These are phyloP conservation scores for Albizia julibrissin DNA, from an alignment of 306 rosid species.

Conservation along the genomic window DNA sequence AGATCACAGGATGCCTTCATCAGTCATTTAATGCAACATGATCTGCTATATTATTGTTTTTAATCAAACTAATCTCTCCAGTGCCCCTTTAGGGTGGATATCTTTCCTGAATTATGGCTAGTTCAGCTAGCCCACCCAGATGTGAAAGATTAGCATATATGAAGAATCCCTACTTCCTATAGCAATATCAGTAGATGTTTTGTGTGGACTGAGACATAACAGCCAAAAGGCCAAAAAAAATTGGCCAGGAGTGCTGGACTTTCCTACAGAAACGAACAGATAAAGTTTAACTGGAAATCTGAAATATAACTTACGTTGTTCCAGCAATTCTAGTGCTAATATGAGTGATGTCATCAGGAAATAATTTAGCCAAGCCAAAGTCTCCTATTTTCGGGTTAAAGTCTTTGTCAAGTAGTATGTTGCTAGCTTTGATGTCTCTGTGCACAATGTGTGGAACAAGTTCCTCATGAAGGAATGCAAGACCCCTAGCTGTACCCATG, in stretches of 20 bases:
- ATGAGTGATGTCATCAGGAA: slow-evolving; percentile 92
- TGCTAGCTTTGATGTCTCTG: slow-evolving; percentile 96
- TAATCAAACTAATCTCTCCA: not conserved
- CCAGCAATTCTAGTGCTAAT: slow-evolving; percentile 98
- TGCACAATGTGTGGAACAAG: slow-evolving; percentile 84
- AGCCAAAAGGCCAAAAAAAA: slow-evolving; percentile 2
- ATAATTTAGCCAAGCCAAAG: slow-evolving; percentile 94
- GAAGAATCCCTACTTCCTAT: slow-evolving; percentile 20
- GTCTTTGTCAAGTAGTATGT: slow-evolving; percentile 74
- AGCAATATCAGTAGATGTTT: not conserved
- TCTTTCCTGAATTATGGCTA: slow-evolving; percentile 12
- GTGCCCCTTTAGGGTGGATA: not conserved
- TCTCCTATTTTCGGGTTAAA: slow-evolving; percentile 90
- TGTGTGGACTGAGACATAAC: not conserved
- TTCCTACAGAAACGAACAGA: slow-evolving; percentile 22
- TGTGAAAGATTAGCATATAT: slow-evolving; percentile 15
- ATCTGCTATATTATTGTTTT: not conserved
- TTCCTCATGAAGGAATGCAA: slow-evolving; percentile 91
- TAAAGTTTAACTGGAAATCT: slow-evolving; percentile 35
- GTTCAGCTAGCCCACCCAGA: slow-evolving; percentile 6
- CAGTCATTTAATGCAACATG: not conserved
- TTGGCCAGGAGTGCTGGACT: not conserved
- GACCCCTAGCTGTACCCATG: slow-evolving; percentile 75
- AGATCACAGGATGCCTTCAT: not conserved
- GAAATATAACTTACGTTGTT: slow-evolving; percentile 73